Percentiles rank a stretch among this genome's conserved stretches.
phyloP scores from a whole-genome alignment of 140 eudicot genomes.

The Cichorium intybus region DNA sequence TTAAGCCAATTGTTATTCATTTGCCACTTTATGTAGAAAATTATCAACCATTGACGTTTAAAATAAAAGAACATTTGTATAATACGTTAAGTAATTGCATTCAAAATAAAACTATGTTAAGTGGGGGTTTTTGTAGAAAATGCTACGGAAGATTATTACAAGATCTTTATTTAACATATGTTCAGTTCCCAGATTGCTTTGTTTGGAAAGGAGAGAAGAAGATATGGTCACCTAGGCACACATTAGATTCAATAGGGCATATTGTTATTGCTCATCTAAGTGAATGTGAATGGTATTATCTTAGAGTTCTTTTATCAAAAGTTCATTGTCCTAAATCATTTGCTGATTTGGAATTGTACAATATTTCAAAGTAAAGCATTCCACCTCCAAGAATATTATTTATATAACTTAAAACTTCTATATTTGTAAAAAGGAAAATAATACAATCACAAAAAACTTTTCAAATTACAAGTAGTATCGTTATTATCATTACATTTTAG shows the following conservation, averaged over 20 bases:
- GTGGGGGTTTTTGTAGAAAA: background rate
- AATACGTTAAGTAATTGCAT: background rate
- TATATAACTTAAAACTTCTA: no score
- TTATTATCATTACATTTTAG: no score
- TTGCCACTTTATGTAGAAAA: conserved; percentile 1
- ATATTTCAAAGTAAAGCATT: no score
- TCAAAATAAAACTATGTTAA: conserved; percentile 5
- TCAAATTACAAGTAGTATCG: no score
- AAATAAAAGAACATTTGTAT: no score
- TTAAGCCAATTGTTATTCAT: conserved; percentile 5
- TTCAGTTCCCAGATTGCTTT: conserved; percentile 11
- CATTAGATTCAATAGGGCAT: background rate
- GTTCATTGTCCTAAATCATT: conserved; percentile 1
- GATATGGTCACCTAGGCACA: background rate
- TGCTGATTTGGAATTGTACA: background rate
- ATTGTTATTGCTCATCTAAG: background rate
- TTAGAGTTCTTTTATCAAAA: background rate
- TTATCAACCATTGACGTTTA: background rate
- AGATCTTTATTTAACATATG: background rate
- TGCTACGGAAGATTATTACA: no score
- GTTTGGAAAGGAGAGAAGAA: background rate
- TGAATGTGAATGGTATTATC: conserved; percentile 17
- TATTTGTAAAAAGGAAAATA: no score
- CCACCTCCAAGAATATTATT: no score
- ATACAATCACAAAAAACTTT: no score